Base-by-base conservation (phyloP, 2,329 filamentous ascomycete genomes). In the Tolypocladium ovalisporum region DNA sequence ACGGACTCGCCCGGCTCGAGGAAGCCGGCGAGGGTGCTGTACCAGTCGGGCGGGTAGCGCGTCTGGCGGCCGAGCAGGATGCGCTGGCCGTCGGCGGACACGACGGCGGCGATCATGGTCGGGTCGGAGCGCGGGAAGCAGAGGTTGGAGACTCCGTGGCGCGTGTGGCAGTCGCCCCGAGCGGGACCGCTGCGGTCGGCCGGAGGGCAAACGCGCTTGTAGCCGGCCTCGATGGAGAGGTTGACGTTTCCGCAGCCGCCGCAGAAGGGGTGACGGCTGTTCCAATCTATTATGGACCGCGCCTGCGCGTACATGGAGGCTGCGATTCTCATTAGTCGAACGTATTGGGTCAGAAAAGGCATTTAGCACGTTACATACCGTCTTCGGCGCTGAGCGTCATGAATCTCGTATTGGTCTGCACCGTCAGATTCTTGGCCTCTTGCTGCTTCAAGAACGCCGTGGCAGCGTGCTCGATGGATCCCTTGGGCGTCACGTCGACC, bases 61-160 rank as follows among this genome's bases (percentile, higher is more conserved):
- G 88, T 89, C 67, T 89, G 85, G 17, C 94, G 86, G 40, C 94
- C 94, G 0, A 99, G 86, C 9, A 99, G 82, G 42, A 96, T 75
- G 60, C 84, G 83, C 62, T 86, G 81, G 54, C 88, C 88, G 64
- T 95, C 89, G 54, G 86, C 79, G 56, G 88, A 95, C 36, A 97
- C 83, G 13, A 97, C 87, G 0, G 92, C 93, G 75, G 95, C 92
- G 73, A 99, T 99, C 70, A 97, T 91, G 34, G 90, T 96, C 1
- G 92, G 91, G 66, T 97, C 92, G 2, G 93, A 97, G 54, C 92
- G 84, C 3, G 93, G 93, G 78, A 97, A 97, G 67, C 82, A 87
- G 56, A 97, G 79, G 73, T 99, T 99, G 36, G 91, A 96, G 52
- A 99, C 76, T 32, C 90, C 91, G 42, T 84, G 87, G 56, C 94